Evolutionary conservation across 345 rosid species (phyloP).

Genomic region (Lumnitzera littorea): DNA sequence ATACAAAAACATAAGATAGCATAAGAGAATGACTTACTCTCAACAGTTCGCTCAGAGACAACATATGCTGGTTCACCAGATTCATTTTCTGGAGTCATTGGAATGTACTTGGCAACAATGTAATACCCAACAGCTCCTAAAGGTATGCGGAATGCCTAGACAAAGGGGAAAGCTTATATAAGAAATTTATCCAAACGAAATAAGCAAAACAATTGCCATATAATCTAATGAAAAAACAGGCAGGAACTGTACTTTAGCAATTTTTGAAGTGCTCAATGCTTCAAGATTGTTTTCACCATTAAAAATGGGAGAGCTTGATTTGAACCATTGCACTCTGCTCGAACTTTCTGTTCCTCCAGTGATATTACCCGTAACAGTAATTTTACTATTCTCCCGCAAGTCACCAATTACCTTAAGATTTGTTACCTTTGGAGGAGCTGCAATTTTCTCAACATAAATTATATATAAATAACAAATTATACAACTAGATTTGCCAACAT

Average conservation of each 20-base stretch:
- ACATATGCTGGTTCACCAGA: constrained; percentile 79
- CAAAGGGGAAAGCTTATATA: constrained; percentile 18
- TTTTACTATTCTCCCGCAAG: constrained; percentile 76
- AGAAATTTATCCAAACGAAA: constrained; percentile 2
- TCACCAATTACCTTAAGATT: constrained; percentile 87
- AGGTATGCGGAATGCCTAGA: constrained; percentile 89
- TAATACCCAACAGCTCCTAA: constrained; percentile 85
- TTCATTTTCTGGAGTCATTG: constrained; percentile 80
- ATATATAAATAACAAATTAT: too few species aligned
- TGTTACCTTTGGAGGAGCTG: constrained; percentile 94
- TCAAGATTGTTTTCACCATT: constrained; percentile 64
- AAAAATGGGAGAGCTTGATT: constrained; percentile 43
- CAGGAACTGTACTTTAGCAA: constrained; percentile 57
- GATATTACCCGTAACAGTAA: constrained; percentile 71
- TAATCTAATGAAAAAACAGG: too few species aligned
- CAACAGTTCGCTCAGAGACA: constrained; percentile 64
- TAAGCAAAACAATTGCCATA: neutral
- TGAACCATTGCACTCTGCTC: constrained; percentile 97
- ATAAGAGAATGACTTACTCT: constrained; percentile 47
- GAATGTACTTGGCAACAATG: constrained; percentile 79
- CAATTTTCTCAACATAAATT: constrained; percentile 2
- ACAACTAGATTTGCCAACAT: too few species aligned
- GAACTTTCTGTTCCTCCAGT: constrained; percentile 92
- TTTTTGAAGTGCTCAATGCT: constrained; percentile 76
- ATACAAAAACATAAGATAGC: neutral